phyloP scores from a whole-genome alignment of 345 rosid species.

The Citrus trifoliata region DNA sequence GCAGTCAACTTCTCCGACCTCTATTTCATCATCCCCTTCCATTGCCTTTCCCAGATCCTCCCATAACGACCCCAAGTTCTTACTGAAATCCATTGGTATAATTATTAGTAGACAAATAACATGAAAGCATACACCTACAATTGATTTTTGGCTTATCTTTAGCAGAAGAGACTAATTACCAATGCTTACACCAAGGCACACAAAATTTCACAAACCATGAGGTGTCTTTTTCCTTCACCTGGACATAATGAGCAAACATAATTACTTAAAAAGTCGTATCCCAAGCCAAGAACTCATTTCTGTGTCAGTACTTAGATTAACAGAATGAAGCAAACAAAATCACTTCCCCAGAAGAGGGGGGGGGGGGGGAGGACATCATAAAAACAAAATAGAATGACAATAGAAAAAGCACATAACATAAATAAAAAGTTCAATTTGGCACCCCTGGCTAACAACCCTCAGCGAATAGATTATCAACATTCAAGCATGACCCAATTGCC shows the following conservation, averaged over 20 bases:
- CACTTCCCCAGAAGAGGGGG: not conserved
- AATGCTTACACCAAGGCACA: conserved; percentile 99
- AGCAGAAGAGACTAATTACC: conserved; percentile 41
- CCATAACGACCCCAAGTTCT: conserved; percentile 89
- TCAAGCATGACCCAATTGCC: not conserved
- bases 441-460: not conserved
- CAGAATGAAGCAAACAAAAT: not conserved
- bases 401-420: not conserved
- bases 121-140: not conserved
- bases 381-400: too few species aligned
- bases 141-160: not conserved
- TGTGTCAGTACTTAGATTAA: too few species aligned
- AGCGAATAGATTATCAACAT: not conserved
- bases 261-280: not conserved
- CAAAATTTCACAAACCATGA: conserved; percentile 96
- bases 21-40: conserved; percentile 95
- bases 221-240: conserved; percentile 98
- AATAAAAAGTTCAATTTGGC: not conserved
- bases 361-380: too few species aligned
- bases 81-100: conserved; percentile 41
- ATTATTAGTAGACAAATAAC: conserved; percentile 16
- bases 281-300: not conserved
- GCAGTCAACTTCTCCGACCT: conserved; percentile 96
- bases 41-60: conserved; percentile 81
- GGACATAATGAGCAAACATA: not conserved